phyloP scores from a whole-genome alignment of 2,329 filamentous ascomycete species.

The Exutisphaerella laricina region DNA sequence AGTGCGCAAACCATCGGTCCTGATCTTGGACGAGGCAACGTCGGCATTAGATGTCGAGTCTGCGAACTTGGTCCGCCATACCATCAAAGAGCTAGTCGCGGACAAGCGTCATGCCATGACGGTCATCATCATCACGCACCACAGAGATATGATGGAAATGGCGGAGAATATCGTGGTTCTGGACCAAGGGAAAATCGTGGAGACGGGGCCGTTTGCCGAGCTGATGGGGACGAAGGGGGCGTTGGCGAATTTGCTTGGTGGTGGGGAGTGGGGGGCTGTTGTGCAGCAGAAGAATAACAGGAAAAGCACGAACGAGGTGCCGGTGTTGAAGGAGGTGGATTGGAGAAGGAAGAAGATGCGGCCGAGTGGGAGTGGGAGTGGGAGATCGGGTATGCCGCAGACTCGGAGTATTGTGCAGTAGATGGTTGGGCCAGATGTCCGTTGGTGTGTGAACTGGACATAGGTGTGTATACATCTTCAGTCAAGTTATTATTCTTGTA shows the following conservation, averaged over 20 bases:
- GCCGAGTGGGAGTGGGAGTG: background rate
- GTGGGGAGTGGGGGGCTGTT: slow-evolving; percentile 24
- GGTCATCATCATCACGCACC: slow-evolving; percentile 77
- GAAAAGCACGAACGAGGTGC: background rate
- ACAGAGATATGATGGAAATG: slow-evolving; percentile 76
- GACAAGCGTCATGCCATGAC: slow-evolving; percentile 46
- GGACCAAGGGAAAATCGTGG: slow-evolving; percentile 61
- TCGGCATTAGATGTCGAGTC: slow-evolving; percentile 69
- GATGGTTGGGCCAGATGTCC: too few species aligned
- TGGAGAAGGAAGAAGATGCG: slow-evolving; percentile 3
- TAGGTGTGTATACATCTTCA: too few species aligned
- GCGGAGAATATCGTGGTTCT: slow-evolving; percentile 67
- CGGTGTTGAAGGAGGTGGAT: slow-evolving; percentile 8
- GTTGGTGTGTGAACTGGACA: too few species aligned
- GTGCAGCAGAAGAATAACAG: background rate
- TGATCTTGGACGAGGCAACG: slow-evolving; percentile 85
- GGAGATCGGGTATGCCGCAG: background rate
- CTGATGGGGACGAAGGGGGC: slow-evolving; percentile 43
- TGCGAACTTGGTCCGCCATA: slow-evolving; percentile 58
- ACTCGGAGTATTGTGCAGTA: too few species aligned
- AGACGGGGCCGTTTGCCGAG: slow-evolving; percentile 61
- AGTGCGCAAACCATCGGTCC: slow-evolving; percentile 61
- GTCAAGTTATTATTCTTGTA: too few species aligned
- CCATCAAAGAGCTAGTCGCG: slow-evolving; percentile 52
- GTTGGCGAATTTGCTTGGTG: slow-evolving; percentile 36